These are phyloP conservation scores for Rhodocollybia butyracea DNA, from an alignment of 768 basidiomycete genomes.

Conservation along the genomic window DNA sequence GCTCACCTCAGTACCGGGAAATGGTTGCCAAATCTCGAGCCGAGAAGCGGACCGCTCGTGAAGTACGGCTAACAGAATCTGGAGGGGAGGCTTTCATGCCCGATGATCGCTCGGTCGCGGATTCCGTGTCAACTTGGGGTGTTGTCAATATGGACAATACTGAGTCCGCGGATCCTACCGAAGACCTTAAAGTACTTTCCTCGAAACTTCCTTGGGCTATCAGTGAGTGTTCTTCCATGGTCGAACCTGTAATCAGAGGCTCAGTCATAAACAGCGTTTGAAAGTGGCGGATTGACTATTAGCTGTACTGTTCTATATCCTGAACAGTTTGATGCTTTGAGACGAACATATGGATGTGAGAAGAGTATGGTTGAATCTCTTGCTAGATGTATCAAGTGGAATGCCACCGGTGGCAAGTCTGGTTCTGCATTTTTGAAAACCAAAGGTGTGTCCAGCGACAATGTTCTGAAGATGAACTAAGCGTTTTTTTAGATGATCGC, in stretches of 20 bases:
- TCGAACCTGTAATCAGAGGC: background rate
- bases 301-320: slow-evolving; percentile 94
- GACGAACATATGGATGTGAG: slow-evolving; percentile 91
- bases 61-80: slow-evolving; percentile 50
- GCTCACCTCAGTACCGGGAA: slow-evolving; percentile 80
- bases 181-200: slow-evolving; percentile 71
- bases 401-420: slow-evolving; percentile 93
- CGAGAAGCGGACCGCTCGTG: slow-evolving; percentile 67
- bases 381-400: slow-evolving; percentile 94
- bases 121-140: slow-evolving; percentile 89
- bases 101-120: slow-evolving; percentile 77
- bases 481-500: slow-evolving; percentile 70
- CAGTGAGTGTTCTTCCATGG: slow-evolving; percentile 43
- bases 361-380: slow-evolving; percentile 92
- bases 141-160: slow-evolving; percentile 79
- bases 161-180: slow-evolving; percentile 67
- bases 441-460: slow-evolving; percentile 50
- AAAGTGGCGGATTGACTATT: slow-evolving; percentile 85
- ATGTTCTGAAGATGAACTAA: background rate
- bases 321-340: slow-evolving; percentile 93
- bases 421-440: slow-evolving; percentile 97
- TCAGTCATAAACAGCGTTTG: slow-evolving; percentile 58
- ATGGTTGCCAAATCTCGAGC: slow-evolving; percentile 75
- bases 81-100: slow-evolving; percentile 90
- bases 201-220: slow-evolving; percentile 82